Conservation (phyloP, 805 yeast species). For the Candida coleopterorum region DNA sequence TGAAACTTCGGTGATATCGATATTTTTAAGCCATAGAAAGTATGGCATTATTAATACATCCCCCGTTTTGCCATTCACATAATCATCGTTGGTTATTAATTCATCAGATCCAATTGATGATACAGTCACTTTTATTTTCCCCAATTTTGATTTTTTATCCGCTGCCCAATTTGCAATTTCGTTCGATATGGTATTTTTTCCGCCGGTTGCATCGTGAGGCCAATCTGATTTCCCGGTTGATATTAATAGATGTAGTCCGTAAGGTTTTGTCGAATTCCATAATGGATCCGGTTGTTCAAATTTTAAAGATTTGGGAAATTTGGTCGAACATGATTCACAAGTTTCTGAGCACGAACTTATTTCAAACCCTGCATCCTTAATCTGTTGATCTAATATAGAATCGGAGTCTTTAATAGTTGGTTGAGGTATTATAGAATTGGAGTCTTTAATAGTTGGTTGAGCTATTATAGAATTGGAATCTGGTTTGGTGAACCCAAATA, state of each 20-base stretch:
- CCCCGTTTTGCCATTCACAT: conserved; percentile 40
- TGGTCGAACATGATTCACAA: conserved; percentile 51
- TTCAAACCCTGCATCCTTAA: conserved; percentile 15
- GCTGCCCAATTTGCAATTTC: conserved; percentile 37
- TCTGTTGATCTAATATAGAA: conserved; percentile 1
- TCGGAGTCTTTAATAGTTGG: background rate
- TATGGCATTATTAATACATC: conserved; percentile 69
- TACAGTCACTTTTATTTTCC: conserved; percentile 46
- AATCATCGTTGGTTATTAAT: conserved; percentile 35
- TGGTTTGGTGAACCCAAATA: too few species aligned
- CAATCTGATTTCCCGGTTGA: conserved; percentile 86
- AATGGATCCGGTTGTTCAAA: conserved; percentile 39
- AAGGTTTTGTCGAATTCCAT: conserved; percentile 69
- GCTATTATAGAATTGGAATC: too few species aligned
- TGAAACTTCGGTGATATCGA: conserved; percentile 40
- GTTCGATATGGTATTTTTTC: conserved; percentile 40
- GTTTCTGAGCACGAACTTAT: conserved; percentile 47
- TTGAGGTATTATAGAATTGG: too few species aligned
- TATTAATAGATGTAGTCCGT: conserved; percentile 67
- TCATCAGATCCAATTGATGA: conserved; percentile 50
- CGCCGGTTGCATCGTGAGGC: conserved; percentile 66
- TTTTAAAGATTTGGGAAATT: conserved; percentile 48
- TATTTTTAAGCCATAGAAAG: conserved; percentile 62
- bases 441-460: too few species aligned
- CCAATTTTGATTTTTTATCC: conserved; percentile 15